phyloP scores from a whole-genome alignment of 2,329 filamentous ascomycete species.

The Colletotrichum simmondsii region DNA sequence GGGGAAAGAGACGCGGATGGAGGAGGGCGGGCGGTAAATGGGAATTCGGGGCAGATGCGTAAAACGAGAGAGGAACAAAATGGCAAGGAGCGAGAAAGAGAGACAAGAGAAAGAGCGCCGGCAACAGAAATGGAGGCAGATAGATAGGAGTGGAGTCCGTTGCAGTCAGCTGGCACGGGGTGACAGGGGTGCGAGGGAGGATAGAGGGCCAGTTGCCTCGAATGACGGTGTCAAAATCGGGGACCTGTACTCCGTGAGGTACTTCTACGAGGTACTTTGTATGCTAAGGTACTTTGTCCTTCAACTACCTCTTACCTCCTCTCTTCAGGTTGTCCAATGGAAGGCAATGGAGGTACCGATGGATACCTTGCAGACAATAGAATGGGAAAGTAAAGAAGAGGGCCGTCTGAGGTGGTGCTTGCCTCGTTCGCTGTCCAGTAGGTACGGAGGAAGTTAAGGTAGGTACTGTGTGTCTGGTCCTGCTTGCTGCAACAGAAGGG shows the following conservation, averaged over 20 bases:
- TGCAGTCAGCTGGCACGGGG: constrained; percentile 34
- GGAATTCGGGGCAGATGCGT: constrained; percentile 8
- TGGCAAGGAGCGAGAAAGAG: constrained; percentile 25
- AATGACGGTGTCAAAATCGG: constrained; percentile 28
- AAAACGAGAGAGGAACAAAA: constrained; percentile 27
- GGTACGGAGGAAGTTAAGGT: too few relatives aligned
- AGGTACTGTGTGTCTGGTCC: background rate
- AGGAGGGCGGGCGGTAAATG: constrained; percentile 3
- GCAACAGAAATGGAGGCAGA: constrained; percentile 24
- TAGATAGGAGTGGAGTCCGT: constrained; percentile 35
- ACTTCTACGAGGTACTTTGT: background rate
- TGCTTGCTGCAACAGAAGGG: background rate
- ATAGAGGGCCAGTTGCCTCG: constrained; percentile 26
- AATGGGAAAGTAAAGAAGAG: background rate
- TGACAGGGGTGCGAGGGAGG: constrained; percentile 22
- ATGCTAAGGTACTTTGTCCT: background rate
- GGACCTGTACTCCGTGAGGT: constrained; percentile 15
- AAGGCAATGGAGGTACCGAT: background rate
- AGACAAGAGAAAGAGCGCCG: constrained; percentile 11
- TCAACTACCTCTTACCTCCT: background rate
- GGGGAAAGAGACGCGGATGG: constrained; percentile 9
- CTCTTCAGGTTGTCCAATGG: background rate
- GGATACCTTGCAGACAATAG: background rate
- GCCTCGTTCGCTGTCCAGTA: too few relatives aligned
- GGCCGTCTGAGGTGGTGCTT: background rate